Conservation (phyloP, 345 rosid species). For the Lumnitzera racemosa region DNA sequence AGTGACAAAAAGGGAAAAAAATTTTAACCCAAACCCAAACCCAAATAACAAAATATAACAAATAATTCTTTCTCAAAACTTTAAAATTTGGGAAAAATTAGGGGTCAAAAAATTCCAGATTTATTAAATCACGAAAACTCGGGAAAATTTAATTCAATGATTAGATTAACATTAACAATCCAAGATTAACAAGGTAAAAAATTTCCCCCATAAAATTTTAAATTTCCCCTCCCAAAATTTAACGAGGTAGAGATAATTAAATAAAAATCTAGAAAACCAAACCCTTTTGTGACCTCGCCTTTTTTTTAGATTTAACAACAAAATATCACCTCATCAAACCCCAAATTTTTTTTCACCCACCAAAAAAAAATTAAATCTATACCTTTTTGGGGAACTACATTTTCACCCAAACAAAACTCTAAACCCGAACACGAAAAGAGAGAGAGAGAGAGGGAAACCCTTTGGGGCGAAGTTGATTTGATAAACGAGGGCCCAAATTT, state of each 20-base stretch:
- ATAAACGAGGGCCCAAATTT: constrained; percentile 78
- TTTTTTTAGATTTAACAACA: constrained; percentile 85
- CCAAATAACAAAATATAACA: no score
- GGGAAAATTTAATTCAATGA: not conserved
- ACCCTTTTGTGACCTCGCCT: constrained; percentile 90
- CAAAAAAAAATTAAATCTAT: not conserved
- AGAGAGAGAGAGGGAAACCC: constrained; percentile 22
- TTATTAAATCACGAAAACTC: no score
- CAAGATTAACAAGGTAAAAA: not conserved
- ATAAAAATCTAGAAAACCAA: constrained; percentile 8
- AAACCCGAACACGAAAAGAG: not conserved
- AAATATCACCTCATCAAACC: constrained; percentile 68
- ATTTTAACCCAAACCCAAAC: no score
- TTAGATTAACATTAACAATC: not conserved
- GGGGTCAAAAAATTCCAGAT: no score
- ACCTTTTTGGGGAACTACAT: not conserved
- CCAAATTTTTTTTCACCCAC: constrained; percentile 64
- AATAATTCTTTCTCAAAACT: no score
- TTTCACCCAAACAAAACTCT: no score
- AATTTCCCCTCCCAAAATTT: no score
- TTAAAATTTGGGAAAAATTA: no score
- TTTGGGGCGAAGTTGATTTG: constrained; percentile 89
- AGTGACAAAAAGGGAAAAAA: no score
- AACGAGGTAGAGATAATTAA: no score
- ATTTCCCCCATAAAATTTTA: not conserved